Base-by-base conservation (phyloP, 164 flowering plant species). In the Pachysandra terminalis region DNA sequence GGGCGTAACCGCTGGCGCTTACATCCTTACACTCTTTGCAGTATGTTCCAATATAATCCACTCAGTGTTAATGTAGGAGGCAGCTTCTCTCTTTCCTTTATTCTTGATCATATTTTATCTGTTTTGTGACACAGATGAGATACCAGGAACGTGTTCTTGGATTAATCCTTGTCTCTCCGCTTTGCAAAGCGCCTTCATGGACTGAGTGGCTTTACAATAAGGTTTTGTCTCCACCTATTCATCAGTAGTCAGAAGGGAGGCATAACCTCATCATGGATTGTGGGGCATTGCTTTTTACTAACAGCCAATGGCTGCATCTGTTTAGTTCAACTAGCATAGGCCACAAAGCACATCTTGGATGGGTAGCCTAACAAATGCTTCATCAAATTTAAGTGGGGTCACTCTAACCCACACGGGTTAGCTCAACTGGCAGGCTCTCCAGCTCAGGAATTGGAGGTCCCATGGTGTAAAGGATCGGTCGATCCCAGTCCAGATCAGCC, bases 1-100 rank as follows among this genome's bases (percentile, higher is more conserved):
- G 77, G 94, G 94, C 2, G 90, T 85, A n/a, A 85, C 91, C 5
- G 94, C 91, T 59, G 94, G 94, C 19, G 94, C 94, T 55, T 89
- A 89, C 66, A 69, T 89, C 58, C 88, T 89, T 23, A 81, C 87
- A 59, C 85, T 85, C 13, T 89, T 89, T 75, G 86, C 94, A 10
- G 93, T 86, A 84, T 57, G 90, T 83, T 67, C 55, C 61, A n/a
- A 27, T 54, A 26, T 32, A 32, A 37, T 59, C 21, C 17, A 5
- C 64, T 59, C 23, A 25, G 24, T n/a, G 48, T n/a, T 51, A 56
- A 21, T 21, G 15, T 12, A 45, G 51, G 40, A 28, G 59, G 17
- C 41, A 7, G 13, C 26, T 49, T 5, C 24, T 0, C n/a, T n/a
- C 41, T 35, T 61, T 52, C 63, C 49, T 26, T 52, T 12, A 21